Conservation (phyloP, 805 yeast species). For the Lipomyces lipofer region DNA sequence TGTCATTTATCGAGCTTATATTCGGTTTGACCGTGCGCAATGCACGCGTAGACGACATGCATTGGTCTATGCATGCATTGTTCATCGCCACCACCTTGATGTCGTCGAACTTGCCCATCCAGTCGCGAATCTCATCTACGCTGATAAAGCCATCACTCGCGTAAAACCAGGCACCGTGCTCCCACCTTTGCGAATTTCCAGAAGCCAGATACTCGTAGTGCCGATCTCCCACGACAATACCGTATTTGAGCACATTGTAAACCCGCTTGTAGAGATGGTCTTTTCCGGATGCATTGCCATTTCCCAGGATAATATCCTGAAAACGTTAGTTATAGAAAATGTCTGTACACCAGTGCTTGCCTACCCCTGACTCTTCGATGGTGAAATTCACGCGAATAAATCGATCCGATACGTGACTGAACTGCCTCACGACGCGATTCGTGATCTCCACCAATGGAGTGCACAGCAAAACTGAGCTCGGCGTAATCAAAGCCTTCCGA, state of each 20-base stretch:
- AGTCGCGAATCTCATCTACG: slow-evolving; percentile 2
- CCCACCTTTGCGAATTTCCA: slow-evolving; percentile 9
- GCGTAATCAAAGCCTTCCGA: slow-evolving; percentile 6
- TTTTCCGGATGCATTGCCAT: neutral
- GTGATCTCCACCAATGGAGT: slow-evolving; percentile 14
- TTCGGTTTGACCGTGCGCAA: slow-evolving; percentile 2
- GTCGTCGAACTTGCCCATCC: slow-evolving; percentile 3
- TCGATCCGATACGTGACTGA: slow-evolving; percentile 1
- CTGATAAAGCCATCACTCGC: slow-evolving; percentile 3
- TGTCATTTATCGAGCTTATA: slow-evolving; percentile 42
- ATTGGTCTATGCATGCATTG: slow-evolving; percentile 6
- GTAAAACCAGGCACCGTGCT: slow-evolving; percentile 12
- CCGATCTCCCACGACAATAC: slow-evolving; percentile 2
- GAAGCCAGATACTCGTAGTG: slow-evolving; percentile 6
- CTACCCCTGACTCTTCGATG: neutral
- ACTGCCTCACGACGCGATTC: slow-evolving; percentile 7
- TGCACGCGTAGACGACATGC: slow-evolving; percentile 8
- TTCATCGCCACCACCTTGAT: slow-evolving; percentile 1
- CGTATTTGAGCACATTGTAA: slow-evolving; percentile 2
- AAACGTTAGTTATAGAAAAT: too few species aligned
- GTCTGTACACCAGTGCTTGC: too few species aligned
- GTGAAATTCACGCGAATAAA: slow-evolving; percentile 7
- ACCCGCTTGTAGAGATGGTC: slow-evolving; percentile 3
- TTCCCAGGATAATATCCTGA: neutral
- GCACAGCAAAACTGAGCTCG: slow-evolving; percentile 1